Evolutionary conservation across 2,329 filamentous ascomycete genomes (phyloP).

Genomic region (Alternaria sp.): DNA sequence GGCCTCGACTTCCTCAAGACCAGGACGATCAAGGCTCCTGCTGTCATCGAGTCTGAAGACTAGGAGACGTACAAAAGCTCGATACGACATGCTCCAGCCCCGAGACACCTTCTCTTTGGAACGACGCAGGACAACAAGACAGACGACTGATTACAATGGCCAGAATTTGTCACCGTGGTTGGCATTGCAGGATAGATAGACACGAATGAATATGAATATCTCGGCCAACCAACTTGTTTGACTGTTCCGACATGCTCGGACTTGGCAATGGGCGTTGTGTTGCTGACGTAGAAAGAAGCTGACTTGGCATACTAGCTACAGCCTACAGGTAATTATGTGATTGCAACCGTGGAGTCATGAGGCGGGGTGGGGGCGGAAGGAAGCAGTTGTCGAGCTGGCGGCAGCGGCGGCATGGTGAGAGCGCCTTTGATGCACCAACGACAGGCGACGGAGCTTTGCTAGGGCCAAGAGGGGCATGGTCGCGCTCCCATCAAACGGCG

Average conservation of each 20-base stretch:
- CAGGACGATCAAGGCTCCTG: slow-evolving; percentile 68
- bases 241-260: not conserved
- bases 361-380: slow-evolving; percentile 2
- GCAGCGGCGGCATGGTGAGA: slow-evolving; percentile 23
- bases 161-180: not conserved
- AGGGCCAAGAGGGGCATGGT: slow-evolving; percentile 27
- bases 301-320: slow-evolving; percentile 1
- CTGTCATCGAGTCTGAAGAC: slow-evolving; percentile 69
- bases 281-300: not conserved
- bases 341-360: not conserved
- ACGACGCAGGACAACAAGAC: not conserved
- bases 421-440: slow-evolving; percentile 8
- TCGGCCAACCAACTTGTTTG: not conserved
- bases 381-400: slow-evolving; percentile 25
- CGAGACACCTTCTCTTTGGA: slow-evolving; percentile 13
- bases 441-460: slow-evolving; percentile 21
- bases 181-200: slow-evolving; percentile 17
- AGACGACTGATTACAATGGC: not conserved
- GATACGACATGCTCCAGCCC: slow-evolving; percentile 1
- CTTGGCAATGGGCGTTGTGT: not conserved
- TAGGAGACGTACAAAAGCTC: slow-evolving; percentile 28
- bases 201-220: slow-evolving; percentile 19
- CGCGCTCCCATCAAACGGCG: slow-evolving; percentile 7
- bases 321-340: not conserved
- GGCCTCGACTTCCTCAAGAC: slow-evolving; percentile 68